These are phyloP conservation scores for Tolypocladium nubicola DNA, from an alignment of 2,329 filamentous ascomycete species.

Conservation along the genomic window DNA sequence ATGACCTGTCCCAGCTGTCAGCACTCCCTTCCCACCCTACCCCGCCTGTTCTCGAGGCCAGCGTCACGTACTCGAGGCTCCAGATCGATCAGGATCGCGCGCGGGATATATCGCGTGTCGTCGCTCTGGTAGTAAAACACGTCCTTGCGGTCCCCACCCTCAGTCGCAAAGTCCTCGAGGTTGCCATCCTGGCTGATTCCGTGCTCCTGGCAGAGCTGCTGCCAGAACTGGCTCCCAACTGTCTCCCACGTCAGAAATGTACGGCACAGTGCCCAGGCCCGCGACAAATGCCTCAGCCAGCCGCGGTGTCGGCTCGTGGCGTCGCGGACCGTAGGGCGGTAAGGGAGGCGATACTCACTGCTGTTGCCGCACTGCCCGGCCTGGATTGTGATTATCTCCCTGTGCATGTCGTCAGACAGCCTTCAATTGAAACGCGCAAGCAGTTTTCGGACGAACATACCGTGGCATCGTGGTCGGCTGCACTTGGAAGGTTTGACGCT, in stretches of 20 bases:
- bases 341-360: conserved; percentile 50
- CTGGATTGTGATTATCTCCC: conserved; percentile 98
- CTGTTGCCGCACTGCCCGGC: conserved; percentile 99
- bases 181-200: conserved; percentile 97
- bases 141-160: conserved; percentile 95
- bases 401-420: conserved; percentile 24
- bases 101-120: conserved; percentile 94
- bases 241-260: conserved; percentile 5
- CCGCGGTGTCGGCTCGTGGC: neutral
- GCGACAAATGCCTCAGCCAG: too few relatives aligned
- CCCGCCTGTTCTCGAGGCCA: neutral
- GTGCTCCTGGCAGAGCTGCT: conserved; percentile 95
- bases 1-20: conserved; percentile 49
- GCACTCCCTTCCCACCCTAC: neutral
- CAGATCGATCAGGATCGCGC: conserved; percentile 89
- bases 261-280: neutral
- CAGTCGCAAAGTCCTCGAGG: conserved; percentile 92
- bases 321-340: neutral
- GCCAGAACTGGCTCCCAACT: conserved; percentile 99
- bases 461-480: conserved; percentile 14
- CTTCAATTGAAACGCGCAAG: conserved; percentile 6
- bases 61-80: conserved; percentile 62
- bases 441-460: conserved; percentile 4
- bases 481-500: neutral
- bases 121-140: conserved; percentile 99